These are phyloP conservation scores for Psilocybe sp. DNA, from an alignment of 768 basidiomycete genomes.

Conservation along the genomic window DNA sequence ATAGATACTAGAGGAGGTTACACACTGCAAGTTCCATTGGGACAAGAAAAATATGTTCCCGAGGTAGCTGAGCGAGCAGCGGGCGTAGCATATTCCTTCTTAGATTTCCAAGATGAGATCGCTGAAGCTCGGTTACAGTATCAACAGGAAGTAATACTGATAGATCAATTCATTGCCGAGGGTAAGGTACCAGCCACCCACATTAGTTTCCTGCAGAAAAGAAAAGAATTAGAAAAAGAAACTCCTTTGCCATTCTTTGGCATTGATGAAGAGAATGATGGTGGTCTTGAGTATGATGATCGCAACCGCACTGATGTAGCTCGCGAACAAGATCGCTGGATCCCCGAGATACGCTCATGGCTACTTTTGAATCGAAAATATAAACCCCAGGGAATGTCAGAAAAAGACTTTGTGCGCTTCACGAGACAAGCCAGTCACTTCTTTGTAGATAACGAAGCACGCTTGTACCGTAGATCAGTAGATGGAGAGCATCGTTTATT, in stretches of 20 bases:
- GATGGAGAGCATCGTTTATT: conserved; percentile 17
- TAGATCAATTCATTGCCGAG: too few species aligned
- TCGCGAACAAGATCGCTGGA: background rate
- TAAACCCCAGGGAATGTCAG: background rate
- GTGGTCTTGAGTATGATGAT: background rate
- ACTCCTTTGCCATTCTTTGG: too few species aligned
- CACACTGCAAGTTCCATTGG: too few species aligned
- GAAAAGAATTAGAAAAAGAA: too few species aligned
- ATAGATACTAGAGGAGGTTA: conserved; percentile 11
- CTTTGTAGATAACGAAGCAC: conserved; percentile 16
- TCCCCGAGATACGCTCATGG: conserved; percentile 2
- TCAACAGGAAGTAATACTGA: too few species aligned
- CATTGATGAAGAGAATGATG: background rate
- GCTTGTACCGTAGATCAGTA: conserved; percentile 10
- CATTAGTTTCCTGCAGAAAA: too few species aligned
- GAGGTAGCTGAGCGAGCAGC: background rate
- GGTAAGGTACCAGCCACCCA: too few species aligned
- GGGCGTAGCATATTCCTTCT: background rate
- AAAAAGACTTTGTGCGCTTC: background rate
- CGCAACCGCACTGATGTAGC: background rate
- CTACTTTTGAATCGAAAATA: too few species aligned
- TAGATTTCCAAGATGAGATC: background rate
- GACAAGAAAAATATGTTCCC: background rate
- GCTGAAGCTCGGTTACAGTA: too few species aligned
- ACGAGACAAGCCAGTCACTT: conserved; percentile 5